phyloP scores from a whole-genome alignment of 1,284 basidiomycete genomes.

The Malassezia pachydermatis region DNA sequence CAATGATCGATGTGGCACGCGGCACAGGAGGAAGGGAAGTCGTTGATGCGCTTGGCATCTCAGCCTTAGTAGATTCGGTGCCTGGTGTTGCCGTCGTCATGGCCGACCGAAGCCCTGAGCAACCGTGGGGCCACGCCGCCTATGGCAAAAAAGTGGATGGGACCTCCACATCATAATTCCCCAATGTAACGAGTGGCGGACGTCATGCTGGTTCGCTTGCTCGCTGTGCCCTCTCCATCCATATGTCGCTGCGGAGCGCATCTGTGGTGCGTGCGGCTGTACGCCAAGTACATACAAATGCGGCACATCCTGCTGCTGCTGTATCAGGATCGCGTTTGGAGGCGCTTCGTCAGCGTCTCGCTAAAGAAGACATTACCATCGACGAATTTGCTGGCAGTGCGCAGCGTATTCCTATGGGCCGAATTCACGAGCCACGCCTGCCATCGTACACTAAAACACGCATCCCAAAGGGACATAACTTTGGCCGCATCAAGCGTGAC shows the following conservation, averaged over 20 bases:
- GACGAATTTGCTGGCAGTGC: slow-evolving; percentile 28
- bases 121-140: no score
- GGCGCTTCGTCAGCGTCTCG: slow-evolving; percentile 32
- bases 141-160: no score
- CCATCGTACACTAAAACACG: slow-evolving; percentile 81
- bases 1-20: slow-evolving; percentile 42
- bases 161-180: no score
- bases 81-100: no score
- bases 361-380: slow-evolving; percentile 25
- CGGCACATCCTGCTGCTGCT: background rate
- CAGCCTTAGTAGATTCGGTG: no score
- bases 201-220: no score
- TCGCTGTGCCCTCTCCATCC: no score
- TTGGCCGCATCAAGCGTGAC: slow-evolving; percentile 87
- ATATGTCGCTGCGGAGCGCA: no score
- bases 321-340: slow-evolving; percentile 8
- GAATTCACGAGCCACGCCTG: slow-evolving; percentile 54
- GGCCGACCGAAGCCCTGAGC: no score
- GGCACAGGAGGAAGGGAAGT: slow-evolving; percentile 27
- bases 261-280: no score
- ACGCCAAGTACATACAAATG: background rate
- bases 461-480: slow-evolving; percentile 72
- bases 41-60: no score
- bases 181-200: no score
- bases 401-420: slow-evolving; percentile 31